Evolutionary conservation across 2,329 filamentous ascomycete species (phyloP).

Genomic region (Arthrobotrys entomopaga): DNA sequence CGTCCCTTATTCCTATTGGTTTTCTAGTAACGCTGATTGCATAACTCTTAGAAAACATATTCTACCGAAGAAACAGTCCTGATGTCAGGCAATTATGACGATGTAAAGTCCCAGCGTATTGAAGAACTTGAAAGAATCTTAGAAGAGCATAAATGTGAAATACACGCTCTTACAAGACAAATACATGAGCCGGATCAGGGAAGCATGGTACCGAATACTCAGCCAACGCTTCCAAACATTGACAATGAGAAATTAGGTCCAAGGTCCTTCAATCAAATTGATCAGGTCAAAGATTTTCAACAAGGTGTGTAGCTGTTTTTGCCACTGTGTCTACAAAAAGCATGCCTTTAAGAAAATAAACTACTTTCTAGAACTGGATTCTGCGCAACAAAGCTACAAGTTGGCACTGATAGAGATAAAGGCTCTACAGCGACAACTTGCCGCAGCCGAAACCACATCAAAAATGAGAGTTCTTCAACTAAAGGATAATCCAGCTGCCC

Average conservation of each 20-base stretch:
- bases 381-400: conserved; percentile 78
- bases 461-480: conserved; percentile 82
- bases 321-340: neutral
- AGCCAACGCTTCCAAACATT: conserved; percentile 58
- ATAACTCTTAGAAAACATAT: conserved; percentile 60
- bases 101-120: conserved; percentile 77
- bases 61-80: conserved; percentile 91
- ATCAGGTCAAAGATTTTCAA: conserved; percentile 86
- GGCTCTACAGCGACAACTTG: conserved; percentile 65
- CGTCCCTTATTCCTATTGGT: neutral
- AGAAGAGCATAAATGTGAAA: conserved; percentile 84
- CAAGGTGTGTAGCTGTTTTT: conserved; percentile 64
- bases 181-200: conserved; percentile 71
- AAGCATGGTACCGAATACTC: conserved; percentile 60
- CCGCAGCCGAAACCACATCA: conserved; percentile 73
- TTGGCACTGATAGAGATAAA: conserved; percentile 78
- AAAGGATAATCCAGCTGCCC: conserved; percentile 89
- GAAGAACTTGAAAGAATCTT: conserved; percentile 85
- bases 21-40: neutral
- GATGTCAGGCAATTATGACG: conserved; percentile 80
- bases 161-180: conserved; percentile 78
- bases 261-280: conserved; percentile 73
- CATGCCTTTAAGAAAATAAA: conserved; percentile 19
- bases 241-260: neutral
- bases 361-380: conserved; percentile 68